Base-by-base conservation (phyloP, 495 filamentous ascomycete species). In the Neohortaea acidophila region DNA sequence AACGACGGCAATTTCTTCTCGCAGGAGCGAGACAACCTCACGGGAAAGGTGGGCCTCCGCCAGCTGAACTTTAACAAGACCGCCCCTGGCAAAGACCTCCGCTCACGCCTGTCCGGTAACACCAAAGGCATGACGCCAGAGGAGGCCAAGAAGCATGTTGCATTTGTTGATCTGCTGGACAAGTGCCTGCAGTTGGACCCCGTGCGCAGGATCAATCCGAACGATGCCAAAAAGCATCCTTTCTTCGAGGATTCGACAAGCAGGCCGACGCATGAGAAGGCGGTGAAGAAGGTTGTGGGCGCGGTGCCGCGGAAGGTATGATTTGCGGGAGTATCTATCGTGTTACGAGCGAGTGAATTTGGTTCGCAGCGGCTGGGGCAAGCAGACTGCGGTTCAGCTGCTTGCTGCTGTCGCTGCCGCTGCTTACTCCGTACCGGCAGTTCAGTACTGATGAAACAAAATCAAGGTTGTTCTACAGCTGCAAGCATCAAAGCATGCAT, bases 151-250 rank as follows among this genome's bases (percentile, higher is more conserved):
- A 84, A 93, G 53, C 59, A 93, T 41, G 70, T 73, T 21, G 60
- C 73, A 33, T 96, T 97, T 59, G 64, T 82, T 36, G 84, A 94
- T 53, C 59, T 97, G 36, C 59, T 97, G 25, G 84, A 92, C 45
- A 73, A 76, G 12, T 96, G 89, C 42, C 58, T 97, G 54, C 75
- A 73, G 44, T 69, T 94, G 21, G 94, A 94, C 54, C 81, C 85
- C n/a, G 91, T 93, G 59, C 89, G 85, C 60, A 70, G 89, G 33
- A 80, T 81, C 55, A 87, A 81, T 9, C 82, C 89, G 4, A 59
- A 70, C 2, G 85, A 94, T 45, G 89, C 89, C 21, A 59, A 96
- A 47, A 79, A 77, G 49, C 89, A 94, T 65, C 80, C 82, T 1
- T 94, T 94, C 54, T 68, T 84, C 44, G 32, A 33, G 27, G 32